Evolutionary conservation across 1,284 basidiomycete species (phyloP), one percentile per base, ranked within the genome.

Genomic region (Wallemia hederae): DNA sequence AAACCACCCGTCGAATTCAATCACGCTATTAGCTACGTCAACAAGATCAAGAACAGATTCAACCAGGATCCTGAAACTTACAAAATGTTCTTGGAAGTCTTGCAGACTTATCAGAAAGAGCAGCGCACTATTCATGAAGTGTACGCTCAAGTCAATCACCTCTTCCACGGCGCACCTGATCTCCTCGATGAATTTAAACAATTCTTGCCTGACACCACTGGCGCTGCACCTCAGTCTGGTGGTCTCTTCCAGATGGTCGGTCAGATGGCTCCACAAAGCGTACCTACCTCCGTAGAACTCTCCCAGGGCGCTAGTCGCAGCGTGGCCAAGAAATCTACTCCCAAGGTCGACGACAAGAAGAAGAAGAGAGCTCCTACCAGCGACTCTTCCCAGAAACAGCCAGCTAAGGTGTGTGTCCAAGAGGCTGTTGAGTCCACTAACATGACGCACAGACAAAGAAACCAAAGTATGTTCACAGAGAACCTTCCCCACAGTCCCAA

Each of bases 31-130:
- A 83, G 88, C 67, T 99, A 92, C 70, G 82, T 99, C 66, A 97
- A 97, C 78, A 92, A 91, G 76, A 98, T 99, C 75, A 98, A 98
- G 75, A 82, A 82, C 57, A 81, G 91, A 59, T 98, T 85, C 72
- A 75, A 80, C n/a, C 81, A 84, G 64, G 89, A 96, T 65, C 82
- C 84, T 24, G 87, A 92, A 66, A 92, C 85, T 56, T 99, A 99
- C 77, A 97, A 97, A 74, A 83, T 89, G 68, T 99, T 99, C 72
- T 75, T 99, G 66, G 92, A 98, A 74, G 92, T 98, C 61, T 73
- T 99, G 65, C 94, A 98, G 75, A 85, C 86, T 28, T 97, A 96
- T 72, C 91, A 97, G 71, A 91, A 91, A 70, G 91, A 97, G 68
- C 85, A 88, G 69, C 78, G 80, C 63, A 81, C 85, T 65, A 78